Percentiles rank a stretch among this genome's conserved stretches.
These are phyloP conservation scores for Alternaria burnsii DNA, from an alignment of 2,329 filamentous ascomycete genomes.

Conservation along the genomic window DNA sequence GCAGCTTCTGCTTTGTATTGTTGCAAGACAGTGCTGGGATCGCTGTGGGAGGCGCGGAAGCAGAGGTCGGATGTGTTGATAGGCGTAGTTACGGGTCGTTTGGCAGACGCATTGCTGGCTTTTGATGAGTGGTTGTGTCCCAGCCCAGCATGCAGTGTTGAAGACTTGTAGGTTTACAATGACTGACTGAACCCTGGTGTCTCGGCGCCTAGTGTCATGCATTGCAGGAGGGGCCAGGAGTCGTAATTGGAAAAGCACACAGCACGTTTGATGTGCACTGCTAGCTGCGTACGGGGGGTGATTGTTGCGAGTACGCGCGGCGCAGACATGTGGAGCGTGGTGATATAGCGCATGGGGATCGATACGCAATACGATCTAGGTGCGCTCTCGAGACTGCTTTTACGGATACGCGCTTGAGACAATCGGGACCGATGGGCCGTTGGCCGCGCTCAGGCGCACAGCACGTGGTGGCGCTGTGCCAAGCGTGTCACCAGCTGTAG, in stretches of 20 bases:
- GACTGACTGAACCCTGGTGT: neutral
- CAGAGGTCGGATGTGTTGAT: too few species aligned
- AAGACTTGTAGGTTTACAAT: neutral
- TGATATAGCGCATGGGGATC: constrained; percentile 12
- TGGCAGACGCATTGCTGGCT: too few species aligned
- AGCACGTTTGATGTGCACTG: constrained; percentile 13
- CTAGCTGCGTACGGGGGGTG: constrained; percentile 10
- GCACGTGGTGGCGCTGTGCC: neutral
- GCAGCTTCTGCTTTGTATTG: too few species aligned
- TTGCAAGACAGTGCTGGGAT: too few species aligned
- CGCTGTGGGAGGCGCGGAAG: too few species aligned
- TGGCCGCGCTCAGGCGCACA: neutral
- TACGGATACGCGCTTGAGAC: constrained; percentile 7
- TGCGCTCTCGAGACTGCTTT: constrained; percentile 7
- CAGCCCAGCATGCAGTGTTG: neutral
- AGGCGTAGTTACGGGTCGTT: too few species aligned
- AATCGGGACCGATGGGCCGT: constrained; percentile 2
- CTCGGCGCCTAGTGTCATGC: constrained; percentile 1
- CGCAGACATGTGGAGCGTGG: constrained; percentile 10
- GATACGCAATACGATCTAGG: constrained; percentile 17
- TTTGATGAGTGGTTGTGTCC: neutral
- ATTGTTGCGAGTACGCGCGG: constrained; percentile 19
- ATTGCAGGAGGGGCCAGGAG: constrained; percentile 1
- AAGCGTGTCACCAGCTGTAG: neutral
- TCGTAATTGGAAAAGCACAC: constrained; percentile 3